Base-by-base conservation (phyloP, 2,329 filamentous ascomycete genomes). In the Alternaria atra region DNA sequence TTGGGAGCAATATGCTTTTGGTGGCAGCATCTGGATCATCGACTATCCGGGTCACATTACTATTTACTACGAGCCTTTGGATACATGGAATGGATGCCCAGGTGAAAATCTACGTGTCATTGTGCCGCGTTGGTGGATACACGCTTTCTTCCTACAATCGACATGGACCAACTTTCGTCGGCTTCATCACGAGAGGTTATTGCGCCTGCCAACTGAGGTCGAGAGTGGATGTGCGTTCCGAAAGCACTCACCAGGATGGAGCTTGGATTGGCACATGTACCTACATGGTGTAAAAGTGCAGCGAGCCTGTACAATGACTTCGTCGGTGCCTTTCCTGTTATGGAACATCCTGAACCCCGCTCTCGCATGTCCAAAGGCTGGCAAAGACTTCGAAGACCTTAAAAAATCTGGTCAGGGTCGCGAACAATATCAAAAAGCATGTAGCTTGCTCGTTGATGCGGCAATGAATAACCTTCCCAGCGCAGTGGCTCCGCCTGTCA, bases 41-140 rank as follows among this genome's bases (percentile, higher is more conserved):
- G 60, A 60, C 37, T 47, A 52, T 12, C 60, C 56, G 5, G 32
- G 42, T 15, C 23, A 32, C 9, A 46, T 52, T 32, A 43, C 40
- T 1, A 47, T 44, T 13, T 55, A 59, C 23, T 62, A 60, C 20
- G 12, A 6, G 17, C 43, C 27, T 4, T n/a, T n/a, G 9, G 27
- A 17, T 46, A 13, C 25, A 46, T n/a, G 25, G n/a, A 12, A 15
- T 30, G 25, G 43, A 12, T 15, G 25, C 27, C 27, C 15, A 9
- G 17, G 6, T 15, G 6, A 25, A 34, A 5, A 42, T 5, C 27
- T n/a, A 12, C 55, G 47, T 6, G 25, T 60, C 6, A 39, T 60
- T 1, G 34, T 63, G 13, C 60, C 56, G 17, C 23, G 37, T 5
- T 63, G 56, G 56, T 63, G 60, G 52, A 15, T 60, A 25, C 34